Evolutionary conservation across 179 eudicot species (phyloP).

Genomic region (Corrigiola litoralis): DNA sequence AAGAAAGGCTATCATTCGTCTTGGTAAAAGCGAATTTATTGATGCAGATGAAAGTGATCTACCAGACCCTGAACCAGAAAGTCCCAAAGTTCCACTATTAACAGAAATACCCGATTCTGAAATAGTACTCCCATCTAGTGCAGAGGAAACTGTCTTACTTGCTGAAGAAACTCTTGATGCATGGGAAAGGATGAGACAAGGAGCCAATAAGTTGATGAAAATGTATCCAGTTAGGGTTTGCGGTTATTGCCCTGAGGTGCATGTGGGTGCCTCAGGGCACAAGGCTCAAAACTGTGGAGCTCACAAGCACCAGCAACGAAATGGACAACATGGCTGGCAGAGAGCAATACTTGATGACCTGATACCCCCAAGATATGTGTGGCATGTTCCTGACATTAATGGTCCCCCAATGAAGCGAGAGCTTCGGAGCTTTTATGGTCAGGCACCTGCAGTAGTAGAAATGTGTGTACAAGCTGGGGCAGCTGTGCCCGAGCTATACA

Average conservation of each 20-base stretch:
- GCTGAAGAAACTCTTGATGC: conserved; percentile 84
- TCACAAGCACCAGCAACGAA: conserved; percentile 87
- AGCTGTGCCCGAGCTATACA: conserved; percentile 67
- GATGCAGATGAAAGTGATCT: conserved; percentile 92
- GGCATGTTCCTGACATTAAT: conserved; percentile 80
- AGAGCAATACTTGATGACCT: conserved; percentile 74
- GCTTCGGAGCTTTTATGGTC: conserved; percentile 83
- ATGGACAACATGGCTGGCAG: conserved; percentile 97
- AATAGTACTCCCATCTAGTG: conserved; percentile 42
- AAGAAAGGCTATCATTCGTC: conserved; percentile 68
- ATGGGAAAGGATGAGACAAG: conserved; percentile 82
- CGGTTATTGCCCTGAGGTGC: conserved; percentile 92
- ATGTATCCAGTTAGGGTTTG: conserved; percentile 89
- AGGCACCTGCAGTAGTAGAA: conserved; percentile 90
- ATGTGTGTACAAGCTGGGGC: conserved; percentile 92
- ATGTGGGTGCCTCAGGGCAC: conserved; percentile 79
- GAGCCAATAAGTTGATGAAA: conserved; percentile 76
- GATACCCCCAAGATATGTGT: conserved; percentile 84
- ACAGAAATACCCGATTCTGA: conserved; percentile 49
- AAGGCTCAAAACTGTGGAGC: conserved; percentile 95
- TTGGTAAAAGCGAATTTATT: conserved; percentile 66
- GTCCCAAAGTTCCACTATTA: conserved; percentile 38
- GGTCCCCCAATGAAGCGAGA: conserved; percentile 54
- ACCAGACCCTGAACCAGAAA: conserved; percentile 63
- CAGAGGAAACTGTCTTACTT: conserved; percentile 50